Conservation (phyloP, 139 green algal species). For the Volvox africanus region DNA sequence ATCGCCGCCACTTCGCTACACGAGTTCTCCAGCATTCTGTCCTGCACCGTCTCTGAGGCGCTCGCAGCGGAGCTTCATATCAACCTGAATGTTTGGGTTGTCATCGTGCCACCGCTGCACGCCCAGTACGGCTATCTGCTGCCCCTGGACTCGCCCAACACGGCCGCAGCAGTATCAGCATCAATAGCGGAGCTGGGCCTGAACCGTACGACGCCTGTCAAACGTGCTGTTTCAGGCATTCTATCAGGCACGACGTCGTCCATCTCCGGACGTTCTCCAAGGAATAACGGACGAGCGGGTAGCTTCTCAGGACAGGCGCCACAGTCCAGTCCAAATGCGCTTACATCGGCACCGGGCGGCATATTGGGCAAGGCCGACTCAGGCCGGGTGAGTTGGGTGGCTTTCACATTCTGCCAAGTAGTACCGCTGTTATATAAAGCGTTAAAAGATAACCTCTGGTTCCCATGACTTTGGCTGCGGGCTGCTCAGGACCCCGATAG, state of each 20-base stretch:
- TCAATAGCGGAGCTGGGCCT: background rate
- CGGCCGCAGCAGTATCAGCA: background rate
- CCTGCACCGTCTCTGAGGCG: background rate
- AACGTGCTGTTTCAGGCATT: background rate
- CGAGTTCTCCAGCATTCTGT: background rate
- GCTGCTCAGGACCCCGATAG: no score
- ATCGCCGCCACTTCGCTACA: background rate
- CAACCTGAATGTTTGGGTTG: conserved; percentile 2
- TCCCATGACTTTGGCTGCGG: no score
- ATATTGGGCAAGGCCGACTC: background rate
- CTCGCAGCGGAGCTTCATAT: conserved; percentile 21
- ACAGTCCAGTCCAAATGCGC: background rate
- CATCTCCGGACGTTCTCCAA: background rate
- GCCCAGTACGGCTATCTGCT: background rate
- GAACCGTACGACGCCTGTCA: background rate
- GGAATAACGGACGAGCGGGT: background rate
- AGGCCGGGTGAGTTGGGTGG: background rate
- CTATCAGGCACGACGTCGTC: background rate
- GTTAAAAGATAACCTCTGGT: no score
- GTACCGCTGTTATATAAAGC: background rate
- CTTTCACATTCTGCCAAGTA: no score
- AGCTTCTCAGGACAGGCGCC: conserved; percentile 6
- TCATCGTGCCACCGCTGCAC: conserved; percentile 1
- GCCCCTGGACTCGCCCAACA: background rate
- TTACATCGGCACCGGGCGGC: background rate